phyloP scores from a whole-genome alignment of 306 rosid species.

The Arachis stenosperma region DNA sequence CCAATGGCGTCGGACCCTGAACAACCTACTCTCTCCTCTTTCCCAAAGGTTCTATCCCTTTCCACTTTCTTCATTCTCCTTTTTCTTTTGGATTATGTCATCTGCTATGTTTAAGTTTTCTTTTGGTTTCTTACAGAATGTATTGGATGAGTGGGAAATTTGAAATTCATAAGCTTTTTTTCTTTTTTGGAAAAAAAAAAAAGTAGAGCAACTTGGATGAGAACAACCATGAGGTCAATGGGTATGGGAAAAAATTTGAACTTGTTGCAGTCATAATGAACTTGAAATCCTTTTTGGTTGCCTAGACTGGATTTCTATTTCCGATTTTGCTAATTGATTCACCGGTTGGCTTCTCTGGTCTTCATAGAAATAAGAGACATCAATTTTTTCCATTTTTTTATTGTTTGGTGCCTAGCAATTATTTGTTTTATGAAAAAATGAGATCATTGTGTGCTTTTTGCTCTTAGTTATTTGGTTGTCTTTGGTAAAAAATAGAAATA shows the following conservation, averaged over 20 bases:
- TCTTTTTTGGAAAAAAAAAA: not conserved
- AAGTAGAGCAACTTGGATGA: not conserved
- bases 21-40: conserved; percentile 42
- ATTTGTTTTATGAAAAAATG: not conserved
- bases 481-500: not conserved
- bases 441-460: conserved; percentile 13
- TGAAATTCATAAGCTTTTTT: not conserved
- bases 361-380: conserved; percentile 4
- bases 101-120: not conserved
- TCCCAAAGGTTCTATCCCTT: conserved; percentile 47
- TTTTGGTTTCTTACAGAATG: conserved; percentile 11
- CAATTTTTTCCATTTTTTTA: not conserved
- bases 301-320: not conserved
- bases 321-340: not conserved
- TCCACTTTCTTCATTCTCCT: not conserved
- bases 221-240: conserved; percentile 8
- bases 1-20: conserved; percentile 68
- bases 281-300: not conserved
- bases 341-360: not conserved
- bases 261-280: conserved; percentile 18
- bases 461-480: conserved; percentile 18
- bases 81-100: conserved; percentile 9
- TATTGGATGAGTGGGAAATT: conserved; percentile 10
- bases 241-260: conserved; percentile 29
- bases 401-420: not conserved